Evolutionary conservation across 352 stramenopile genomes (phyloP).

Genomic region (Phytophthora citricola): DNA sequence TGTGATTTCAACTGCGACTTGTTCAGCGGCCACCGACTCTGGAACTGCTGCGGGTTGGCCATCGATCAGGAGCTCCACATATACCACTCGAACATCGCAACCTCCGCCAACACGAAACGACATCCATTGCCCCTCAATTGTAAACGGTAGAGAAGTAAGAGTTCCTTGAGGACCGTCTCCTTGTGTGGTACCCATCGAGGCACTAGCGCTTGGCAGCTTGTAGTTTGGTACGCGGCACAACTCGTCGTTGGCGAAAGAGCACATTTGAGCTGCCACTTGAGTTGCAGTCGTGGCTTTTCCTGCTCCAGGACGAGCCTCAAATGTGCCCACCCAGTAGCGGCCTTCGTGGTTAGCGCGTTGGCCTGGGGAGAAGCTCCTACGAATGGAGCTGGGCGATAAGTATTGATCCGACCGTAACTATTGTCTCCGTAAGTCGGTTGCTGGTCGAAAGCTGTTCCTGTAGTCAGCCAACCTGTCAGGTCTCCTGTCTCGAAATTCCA

Average conservation of each 20-base stretch:
- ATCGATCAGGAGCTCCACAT: constrained; percentile 96
- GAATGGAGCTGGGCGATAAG: constrained; percentile 47
- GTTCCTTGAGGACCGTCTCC: constrained; percentile 93
- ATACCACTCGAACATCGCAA: constrained; percentile 92
- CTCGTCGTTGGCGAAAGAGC: constrained; percentile 75
- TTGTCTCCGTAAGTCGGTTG: constrained; percentile 98
- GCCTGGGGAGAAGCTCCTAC: constrained; percentile 42
- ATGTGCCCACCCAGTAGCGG: constrained; percentile 96
- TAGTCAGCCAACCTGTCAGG: constrained; percentile 93
- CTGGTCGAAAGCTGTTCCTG: constrained; percentile 92
- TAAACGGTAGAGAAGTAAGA: constrained; percentile 95
- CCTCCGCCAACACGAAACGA: constrained; percentile 95
- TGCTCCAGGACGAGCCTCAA: constrained; percentile 88
- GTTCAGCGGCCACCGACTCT: constrained; percentile 41
- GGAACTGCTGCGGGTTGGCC: constrained; percentile 52
- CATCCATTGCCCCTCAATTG: constrained; percentile 89
- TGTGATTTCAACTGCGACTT: constrained; percentile 38
- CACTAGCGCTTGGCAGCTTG: constrained; percentile 67
- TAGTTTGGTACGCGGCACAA: constrained; percentile 78
- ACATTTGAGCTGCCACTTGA: constrained; percentile 48
- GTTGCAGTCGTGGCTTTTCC: constrained; percentile 53
- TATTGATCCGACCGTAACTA: constrained; percentile 79
- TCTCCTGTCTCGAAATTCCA: constrained; percentile 98
- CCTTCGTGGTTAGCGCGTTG: constrained; percentile 74
- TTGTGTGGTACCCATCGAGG: constrained; percentile 75